Base-by-base conservation (phyloP, 1,139 yeast genomes). In the Yamadazyma songkhlaensis region DNA sequence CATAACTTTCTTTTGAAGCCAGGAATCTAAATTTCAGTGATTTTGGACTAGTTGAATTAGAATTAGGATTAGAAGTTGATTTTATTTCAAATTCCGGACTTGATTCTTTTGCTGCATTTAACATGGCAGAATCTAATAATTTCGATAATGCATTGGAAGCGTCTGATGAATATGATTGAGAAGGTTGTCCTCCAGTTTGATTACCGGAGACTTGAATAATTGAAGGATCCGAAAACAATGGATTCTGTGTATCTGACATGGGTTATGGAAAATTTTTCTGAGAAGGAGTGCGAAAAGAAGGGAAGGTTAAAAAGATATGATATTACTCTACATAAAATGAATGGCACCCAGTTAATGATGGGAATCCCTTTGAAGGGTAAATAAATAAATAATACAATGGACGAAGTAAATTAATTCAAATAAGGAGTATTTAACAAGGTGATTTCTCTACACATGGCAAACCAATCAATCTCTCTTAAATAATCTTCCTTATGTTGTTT, bases 401-500 rank as follows among this genome's bases (percentile, higher is more conserved):
- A 31, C 21, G 14, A 30, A 20, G 6, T 22, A 24, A 31, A 34
- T 34, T 37, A 47, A 30, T 51, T 43, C 34, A 67, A 48, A 49
- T 80, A 82, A 1, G 84, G 85, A 47, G 73, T 72, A 60, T 90
- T 90, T 61, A 90, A 70, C 45, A 74, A 71, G 53, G 84, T 79
- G 43, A 90, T 86, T 51, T 89, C 95, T 32, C 95, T 75, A 58
- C 97, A 87, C 56, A 90, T 66, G n/a, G 85, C 72, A 54, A 80
- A 85, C 97, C 97, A 90, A 54, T 89, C 96, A 34, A 87, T 82
- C 46, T 82, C 89, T 26, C 95, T 64, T 29, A 79, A 57, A 28
- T 47, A 45, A 14, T 45, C 43, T 29, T 44, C 40, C 38, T 42
- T 48, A 48, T 44, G 52, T 45, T 40, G 38, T 38, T 51, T 54